phyloP scores from a whole-genome alignment of 2,329 filamentous ascomycete genomes.

The Neofusicoccum laricinum region DNA sequence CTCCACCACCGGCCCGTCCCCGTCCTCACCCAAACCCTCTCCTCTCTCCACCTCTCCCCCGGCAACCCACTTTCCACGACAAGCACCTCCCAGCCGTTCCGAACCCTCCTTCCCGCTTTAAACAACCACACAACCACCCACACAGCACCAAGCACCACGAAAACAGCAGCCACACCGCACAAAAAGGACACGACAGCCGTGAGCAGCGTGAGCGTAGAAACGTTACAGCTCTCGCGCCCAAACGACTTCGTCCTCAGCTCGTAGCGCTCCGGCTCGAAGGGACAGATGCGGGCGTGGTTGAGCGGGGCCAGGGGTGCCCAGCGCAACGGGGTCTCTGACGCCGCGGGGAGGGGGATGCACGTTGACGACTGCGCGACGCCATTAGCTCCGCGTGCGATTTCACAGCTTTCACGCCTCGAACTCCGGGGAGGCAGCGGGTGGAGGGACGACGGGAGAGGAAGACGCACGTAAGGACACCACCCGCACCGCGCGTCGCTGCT shows the following conservation, averaged over 20 bases:
- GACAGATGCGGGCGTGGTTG: conserved; percentile 31
- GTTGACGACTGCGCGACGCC: conserved; percentile 33
- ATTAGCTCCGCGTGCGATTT: background rate
- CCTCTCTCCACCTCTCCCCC: background rate
- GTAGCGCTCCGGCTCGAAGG: conserved; percentile 40
- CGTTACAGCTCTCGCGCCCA: conserved; percentile 38
- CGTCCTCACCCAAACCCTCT: conserved; percentile 21
- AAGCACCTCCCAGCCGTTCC: conserved; percentile 21
- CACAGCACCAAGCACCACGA: conserved; percentile 25
- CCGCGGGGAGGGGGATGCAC: conserved; percentile 41
- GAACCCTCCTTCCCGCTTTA: conserved; percentile 20
- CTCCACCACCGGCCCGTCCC: conserved; percentile 21
- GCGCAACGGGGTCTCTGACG: conserved; percentile 24
- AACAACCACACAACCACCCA: conserved; percentile 26
- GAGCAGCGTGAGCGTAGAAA: conserved; percentile 46
- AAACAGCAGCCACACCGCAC: conserved; percentile 38
- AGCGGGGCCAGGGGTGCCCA: conserved; percentile 41
- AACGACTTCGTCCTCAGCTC: conserved; percentile 44
- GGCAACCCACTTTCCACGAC: background rate
- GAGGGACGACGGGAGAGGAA: background rate
- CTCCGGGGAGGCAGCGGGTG: background rate
- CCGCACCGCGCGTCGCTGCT: conserved; percentile 32
- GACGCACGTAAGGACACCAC: conserved; percentile 44
- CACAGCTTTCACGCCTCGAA: background rate
- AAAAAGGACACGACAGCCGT: conserved; percentile 43